A percentile compares a stretch with the other conserved stretches of the same genome.
These are phyloP conservation scores for Ilyonectria destructans DNA, from an alignment of 2,329 filamentous ascomycete species.

Conservation along the genomic window DNA sequence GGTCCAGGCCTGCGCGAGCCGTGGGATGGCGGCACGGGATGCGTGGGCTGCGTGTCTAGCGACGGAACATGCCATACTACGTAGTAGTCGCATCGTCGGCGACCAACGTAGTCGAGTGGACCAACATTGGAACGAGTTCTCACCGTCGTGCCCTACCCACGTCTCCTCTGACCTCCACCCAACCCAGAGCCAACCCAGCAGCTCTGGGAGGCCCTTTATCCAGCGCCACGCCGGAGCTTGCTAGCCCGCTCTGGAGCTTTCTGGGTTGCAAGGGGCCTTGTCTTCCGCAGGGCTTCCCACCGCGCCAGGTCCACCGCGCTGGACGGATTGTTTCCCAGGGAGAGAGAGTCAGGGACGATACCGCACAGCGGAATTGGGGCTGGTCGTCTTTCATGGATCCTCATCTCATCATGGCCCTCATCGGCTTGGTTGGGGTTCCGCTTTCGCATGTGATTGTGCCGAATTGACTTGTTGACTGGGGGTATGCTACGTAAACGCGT, in stretches of 20 bases:
- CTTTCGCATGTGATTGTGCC: conserved; percentile 42
- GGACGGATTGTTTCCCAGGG: conserved; percentile 7
- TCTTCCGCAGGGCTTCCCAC: conserved; percentile 13
- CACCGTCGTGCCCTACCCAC: not conserved
- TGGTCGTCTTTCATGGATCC: conserved; percentile 26
- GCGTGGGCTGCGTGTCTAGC: conserved; percentile 8
- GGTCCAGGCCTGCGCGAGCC: conserved; percentile 34
- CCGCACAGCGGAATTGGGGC: conserved; percentile 38
- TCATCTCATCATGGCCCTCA: conserved; percentile 22
- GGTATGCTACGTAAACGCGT: conserved; percentile 22
- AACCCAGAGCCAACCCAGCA: not conserved
- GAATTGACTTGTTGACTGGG: conserved; percentile 8
- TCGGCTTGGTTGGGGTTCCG: not conserved
- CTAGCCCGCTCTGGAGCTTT: conserved; percentile 13
- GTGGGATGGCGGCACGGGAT: conserved; percentile 6
- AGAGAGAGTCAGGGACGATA: not conserved
- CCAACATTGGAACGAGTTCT: conserved; percentile 10
- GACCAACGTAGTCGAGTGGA: conserved; percentile 38
- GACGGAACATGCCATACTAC: conserved; percentile 39
- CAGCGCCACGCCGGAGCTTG: conserved; percentile 23
- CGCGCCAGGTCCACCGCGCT: not conserved
- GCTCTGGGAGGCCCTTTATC: conserved; percentile 4
- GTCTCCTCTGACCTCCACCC: not conserved
- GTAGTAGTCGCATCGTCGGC: conserved; percentile 28
- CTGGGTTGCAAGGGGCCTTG: not conserved